phyloP scores from a whole-genome alignment of 208 protist species.

The Leishmania major region DNA sequence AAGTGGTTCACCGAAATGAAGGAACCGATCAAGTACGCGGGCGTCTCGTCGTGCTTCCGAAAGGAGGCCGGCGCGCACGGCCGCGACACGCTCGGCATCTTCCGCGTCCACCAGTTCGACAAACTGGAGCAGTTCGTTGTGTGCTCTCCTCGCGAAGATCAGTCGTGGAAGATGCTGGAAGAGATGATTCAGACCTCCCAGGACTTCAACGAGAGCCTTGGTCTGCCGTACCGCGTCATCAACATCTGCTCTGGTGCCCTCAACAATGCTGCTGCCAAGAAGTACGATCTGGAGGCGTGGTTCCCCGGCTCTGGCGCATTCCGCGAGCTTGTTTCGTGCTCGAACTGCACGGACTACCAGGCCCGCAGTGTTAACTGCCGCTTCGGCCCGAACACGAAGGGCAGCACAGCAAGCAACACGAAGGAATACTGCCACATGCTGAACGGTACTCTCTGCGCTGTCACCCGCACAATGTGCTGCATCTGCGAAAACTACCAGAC shows the following conservation, averaged over 20 bases:
- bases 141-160: conserved; percentile 88
- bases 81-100: conserved; percentile 95
- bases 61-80: conserved; percentile 99
- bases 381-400: conserved; percentile 84
- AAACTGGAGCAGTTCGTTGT: conserved; percentile 97
- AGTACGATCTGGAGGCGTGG: conserved; percentile 99
- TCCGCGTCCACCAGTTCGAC: conserved; percentile 97
- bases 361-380: conserved; percentile 92
- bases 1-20: conserved; percentile 94
- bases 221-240: conserved; percentile 94
- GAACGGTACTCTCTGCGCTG: conserved; percentile 98
- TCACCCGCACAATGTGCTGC: conserved; percentile 99
- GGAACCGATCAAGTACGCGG: conserved; percentile 95
- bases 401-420: conserved; percentile 58
- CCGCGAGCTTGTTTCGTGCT: conserved; percentile 99
- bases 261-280: conserved; percentile 99
- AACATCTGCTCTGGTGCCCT: conserved; percentile 96
- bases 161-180: conserved; percentile 91
- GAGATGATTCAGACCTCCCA: conserved; percentile 92
- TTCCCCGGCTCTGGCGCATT: conserved; percentile 97
- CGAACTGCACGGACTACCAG: conserved; percentile 99
- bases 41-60: conserved; percentile 99
- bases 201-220: conserved; percentile 95
- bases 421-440: conserved; percentile 99
- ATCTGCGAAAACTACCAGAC: conserved; percentile 99